Percentiles rank a stretch among this genome's conserved stretches.
phyloP scores from a whole-genome alignment of 164 flowering plant species.

The Magnolia sinica region DNA sequence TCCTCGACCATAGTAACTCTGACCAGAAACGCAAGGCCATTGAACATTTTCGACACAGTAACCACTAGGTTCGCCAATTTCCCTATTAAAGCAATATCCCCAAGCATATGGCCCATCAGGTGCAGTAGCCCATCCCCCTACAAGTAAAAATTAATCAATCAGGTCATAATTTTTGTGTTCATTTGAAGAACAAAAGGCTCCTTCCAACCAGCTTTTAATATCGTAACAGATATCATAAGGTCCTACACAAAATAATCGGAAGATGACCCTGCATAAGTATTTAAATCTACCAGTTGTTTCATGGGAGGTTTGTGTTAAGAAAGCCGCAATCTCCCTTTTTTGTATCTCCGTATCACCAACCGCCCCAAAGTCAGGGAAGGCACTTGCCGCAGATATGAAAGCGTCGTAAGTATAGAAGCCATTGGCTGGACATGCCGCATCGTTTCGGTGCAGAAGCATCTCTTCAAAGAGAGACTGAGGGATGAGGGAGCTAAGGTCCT shows the following conservation, averaged over 20 bases:
- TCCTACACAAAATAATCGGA: neutral
- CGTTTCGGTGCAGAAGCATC: too few relatives aligned
- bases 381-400: slow-evolving; percentile 38
- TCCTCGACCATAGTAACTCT: slow-evolving; percentile 11
- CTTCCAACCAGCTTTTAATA: too few relatives aligned
- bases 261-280: neutral
- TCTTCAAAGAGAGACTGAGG: too few relatives aligned
- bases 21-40: slow-evolving; percentile 1
- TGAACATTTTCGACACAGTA: slow-evolving; percentile 2
- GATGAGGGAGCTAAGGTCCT: too few relatives aligned
- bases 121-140: slow-evolving; percentile 26
- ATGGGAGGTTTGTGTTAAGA: slow-evolving; percentile 17
- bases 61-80: slow-evolving; percentile 3
- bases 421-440: too few relatives aligned
- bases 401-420: slow-evolving; percentile 31
- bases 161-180: neutral
- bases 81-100: slow-evolving; percentile 29
- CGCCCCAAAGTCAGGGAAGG: slow-evolving; percentile 32
- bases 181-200: too few relatives aligned
- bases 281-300: slow-evolving; percentile 12
- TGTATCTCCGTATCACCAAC: slow-evolving; percentile 31
- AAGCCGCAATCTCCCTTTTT: slow-evolving; percentile 19
- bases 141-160: neutral
- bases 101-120: slow-evolving; percentile 30
- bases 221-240: neutral